A percentile compares a stretch with the other conserved stretches of the same genome.
Conservation (phyloP, 805 yeast genomes). For the Candida easanensis region DNA sequence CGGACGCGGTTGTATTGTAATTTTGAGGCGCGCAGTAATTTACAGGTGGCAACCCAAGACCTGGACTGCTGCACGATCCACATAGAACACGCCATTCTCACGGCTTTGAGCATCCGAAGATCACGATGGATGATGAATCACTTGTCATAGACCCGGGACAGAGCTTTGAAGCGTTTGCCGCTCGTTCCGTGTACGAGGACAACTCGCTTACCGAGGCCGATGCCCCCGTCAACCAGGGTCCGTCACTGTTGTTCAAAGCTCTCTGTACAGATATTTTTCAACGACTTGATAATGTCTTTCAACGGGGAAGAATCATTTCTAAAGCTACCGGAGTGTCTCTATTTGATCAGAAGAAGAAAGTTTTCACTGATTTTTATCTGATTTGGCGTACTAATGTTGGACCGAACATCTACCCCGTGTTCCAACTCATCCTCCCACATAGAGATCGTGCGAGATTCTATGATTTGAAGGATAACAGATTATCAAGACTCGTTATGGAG, state of each 20-base stretch:
- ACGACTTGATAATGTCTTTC: background rate
- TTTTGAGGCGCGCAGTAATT: no score
- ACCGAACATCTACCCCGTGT: conserved; percentile 62
- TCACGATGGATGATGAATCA: no score
- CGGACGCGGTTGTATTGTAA: no score
- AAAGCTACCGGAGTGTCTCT: background rate
- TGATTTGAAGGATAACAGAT: conserved; percentile 58
- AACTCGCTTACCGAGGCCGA: background rate
- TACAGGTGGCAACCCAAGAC: no score
- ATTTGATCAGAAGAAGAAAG: conserved; percentile 6
- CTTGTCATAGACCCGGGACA: no score
- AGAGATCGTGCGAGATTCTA: conserved; percentile 58
- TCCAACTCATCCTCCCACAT: conserved; percentile 59
- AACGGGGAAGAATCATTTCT: background rate
- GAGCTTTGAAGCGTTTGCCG: background rate
- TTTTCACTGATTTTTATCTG: conserved; percentile 40
- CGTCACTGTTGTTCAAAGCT: background rate
- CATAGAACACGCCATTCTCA: no score
- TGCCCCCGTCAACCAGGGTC: background rate
- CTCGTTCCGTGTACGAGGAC: background rate
- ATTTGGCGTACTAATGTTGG: conserved; percentile 58
- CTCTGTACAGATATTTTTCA: background rate
- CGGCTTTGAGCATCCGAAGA: no score
- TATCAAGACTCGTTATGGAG: conserved; percentile 50
- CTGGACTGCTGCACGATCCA: no score